Evolutionary conservation across 2,329 filamentous ascomycete genomes (phyloP).

Genomic region (Lachnum nothofagi): DNA sequence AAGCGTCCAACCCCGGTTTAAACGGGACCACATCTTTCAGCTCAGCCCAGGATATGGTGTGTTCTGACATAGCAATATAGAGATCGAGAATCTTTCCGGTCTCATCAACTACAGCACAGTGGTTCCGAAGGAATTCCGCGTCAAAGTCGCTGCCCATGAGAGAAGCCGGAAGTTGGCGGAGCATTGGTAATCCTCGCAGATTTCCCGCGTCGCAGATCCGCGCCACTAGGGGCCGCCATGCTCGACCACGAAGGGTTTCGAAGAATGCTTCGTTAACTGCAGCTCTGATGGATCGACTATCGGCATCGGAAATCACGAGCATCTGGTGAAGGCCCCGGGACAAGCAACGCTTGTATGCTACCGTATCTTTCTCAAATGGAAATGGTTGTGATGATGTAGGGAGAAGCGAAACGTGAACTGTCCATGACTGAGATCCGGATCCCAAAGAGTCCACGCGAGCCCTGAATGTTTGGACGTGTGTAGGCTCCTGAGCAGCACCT

Average conservation of each 20-base stretch:
- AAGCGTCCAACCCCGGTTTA: constrained; percentile 48
- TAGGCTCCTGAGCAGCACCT: constrained; percentile 15
- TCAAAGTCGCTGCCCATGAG: constrained; percentile 43
- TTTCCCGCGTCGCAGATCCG: constrained; percentile 52
- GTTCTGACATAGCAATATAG: constrained; percentile 53
- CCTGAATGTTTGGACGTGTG: constrained; percentile 22
- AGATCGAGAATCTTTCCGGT: constrained; percentile 53
- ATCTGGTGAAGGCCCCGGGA: constrained; percentile 56
- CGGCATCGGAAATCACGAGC: constrained; percentile 47
- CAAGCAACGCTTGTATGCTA: constrained; percentile 55
- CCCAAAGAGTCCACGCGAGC: constrained; percentile 22
- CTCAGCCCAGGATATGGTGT: constrained; percentile 49
- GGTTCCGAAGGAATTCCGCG: constrained; percentile 45
- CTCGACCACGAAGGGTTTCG: constrained; percentile 43
- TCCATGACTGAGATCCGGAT: constrained; percentile 44
- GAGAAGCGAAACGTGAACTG: constrained; percentile 55
- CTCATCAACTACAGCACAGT: constrained; percentile 53
- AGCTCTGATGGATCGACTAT: constrained; percentile 44
- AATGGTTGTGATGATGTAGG: constrained; percentile 51
- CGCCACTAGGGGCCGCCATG: constrained; percentile 56
- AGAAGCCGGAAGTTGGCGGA: constrained; percentile 46
- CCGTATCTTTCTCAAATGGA: constrained; percentile 58
- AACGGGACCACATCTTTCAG: constrained; percentile 45
- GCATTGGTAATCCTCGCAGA: constrained; percentile 53
- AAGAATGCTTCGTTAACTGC: constrained; percentile 49